Percentiles rank a stretch among this genome's conserved stretches.
Conservation (phyloP, 306 rosid genomes). For the Prunus kanzakura region DNA sequence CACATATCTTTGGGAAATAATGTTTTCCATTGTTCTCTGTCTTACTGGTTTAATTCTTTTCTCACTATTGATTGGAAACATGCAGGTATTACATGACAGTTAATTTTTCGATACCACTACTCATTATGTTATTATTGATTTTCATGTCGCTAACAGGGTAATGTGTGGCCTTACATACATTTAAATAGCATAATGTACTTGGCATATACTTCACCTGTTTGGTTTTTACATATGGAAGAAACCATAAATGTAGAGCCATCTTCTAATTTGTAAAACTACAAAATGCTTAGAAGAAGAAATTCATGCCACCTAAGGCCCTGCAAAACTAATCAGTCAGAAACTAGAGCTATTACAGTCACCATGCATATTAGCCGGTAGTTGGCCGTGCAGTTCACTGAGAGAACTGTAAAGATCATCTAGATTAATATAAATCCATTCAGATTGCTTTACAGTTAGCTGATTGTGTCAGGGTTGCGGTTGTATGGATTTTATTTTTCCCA, state of each 20-base stretch:
- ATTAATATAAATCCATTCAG: too few relatives aligned
- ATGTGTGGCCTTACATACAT: not conserved
- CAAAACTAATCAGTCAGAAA: too few relatives aligned
- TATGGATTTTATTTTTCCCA: not conserved
- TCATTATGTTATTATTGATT: not conserved
- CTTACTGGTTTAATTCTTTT: slow-evolving; percentile 62
- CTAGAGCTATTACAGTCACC: too few relatives aligned
- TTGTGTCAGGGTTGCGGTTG: not conserved
- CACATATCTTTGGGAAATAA: slow-evolving; percentile 60
- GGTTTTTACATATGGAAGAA: not conserved
- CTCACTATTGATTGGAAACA: slow-evolving; percentile 80
- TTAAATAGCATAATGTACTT: not conserved
- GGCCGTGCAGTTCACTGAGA: too few relatives aligned
- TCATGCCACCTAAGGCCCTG: too few relatives aligned
- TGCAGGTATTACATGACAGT: slow-evolving; percentile 55
- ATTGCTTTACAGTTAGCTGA: not conserved
- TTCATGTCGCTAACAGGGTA: not conserved
- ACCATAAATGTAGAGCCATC: not conserved
- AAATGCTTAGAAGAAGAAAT: too few relatives aligned
- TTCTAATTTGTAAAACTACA: too few relatives aligned
- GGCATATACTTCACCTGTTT: not conserved
- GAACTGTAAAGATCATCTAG: too few relatives aligned
- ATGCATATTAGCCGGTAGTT: too few relatives aligned
- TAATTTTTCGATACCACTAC: not conserved
- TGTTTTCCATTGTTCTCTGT: slow-evolving; percentile 60